Evolutionary conservation across 148 eudicot genomes (phyloP).

Genomic region (Fagopyrum tataricum): DNA sequence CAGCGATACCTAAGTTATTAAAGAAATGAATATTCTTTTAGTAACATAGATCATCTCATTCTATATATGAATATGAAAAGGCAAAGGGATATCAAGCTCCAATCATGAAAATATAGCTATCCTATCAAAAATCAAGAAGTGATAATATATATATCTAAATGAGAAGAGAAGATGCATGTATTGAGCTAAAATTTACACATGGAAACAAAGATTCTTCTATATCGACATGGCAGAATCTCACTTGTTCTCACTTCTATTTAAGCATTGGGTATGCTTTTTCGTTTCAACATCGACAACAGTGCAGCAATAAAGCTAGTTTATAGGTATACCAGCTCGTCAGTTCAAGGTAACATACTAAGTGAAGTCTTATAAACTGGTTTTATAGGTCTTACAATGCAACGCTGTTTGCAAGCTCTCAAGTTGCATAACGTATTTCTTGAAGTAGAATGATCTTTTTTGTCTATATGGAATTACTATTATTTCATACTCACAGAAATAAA

Average conservation of each 20-base stretch:
- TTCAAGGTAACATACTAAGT: neutral
- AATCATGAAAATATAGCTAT: neutral
- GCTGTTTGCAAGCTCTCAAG: neutral
- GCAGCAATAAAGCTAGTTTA: neutral
- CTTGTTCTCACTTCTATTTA: neutral
- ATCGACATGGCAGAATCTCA: neutral
- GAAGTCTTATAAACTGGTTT: neutral
- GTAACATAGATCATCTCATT: neutral
- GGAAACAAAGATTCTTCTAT: neutral
- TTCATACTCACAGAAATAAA: neutral
- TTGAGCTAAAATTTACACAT: neutral
- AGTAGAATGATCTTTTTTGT: neutral
- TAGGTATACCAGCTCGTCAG: neutral
- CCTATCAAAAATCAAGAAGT: neutral
- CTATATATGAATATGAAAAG: neutral
- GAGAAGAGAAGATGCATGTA: neutral
- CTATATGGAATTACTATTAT: neutral
- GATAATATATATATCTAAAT: neutral
- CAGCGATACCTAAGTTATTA: conserved; percentile 64
- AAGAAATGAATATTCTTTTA: conserved; percentile 1
- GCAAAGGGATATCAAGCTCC: neutral
- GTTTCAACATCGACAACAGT: neutral
- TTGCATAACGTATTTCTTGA: neutral
- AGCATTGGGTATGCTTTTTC: neutral
- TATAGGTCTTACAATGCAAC: neutral